Conservation (phyloP, 208 protist genomes). For the Leishmania major region DNA sequence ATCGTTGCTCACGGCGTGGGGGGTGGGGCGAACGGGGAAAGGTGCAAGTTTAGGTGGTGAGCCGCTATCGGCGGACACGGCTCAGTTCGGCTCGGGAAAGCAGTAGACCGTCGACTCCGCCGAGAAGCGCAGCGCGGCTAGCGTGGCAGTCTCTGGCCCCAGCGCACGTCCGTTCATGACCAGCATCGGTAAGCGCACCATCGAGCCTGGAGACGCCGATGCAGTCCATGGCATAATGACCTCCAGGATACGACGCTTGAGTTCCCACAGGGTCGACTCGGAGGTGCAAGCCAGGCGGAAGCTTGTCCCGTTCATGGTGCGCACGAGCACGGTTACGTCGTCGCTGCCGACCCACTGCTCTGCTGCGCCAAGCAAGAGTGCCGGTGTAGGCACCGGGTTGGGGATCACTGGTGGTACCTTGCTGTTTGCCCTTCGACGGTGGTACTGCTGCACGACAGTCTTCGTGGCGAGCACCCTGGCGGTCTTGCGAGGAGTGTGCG, state of each 20-base stretch:
- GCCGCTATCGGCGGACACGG: background rate
- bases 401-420: slow-evolving; percentile 25
- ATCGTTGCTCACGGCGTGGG: no score
- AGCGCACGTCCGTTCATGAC: slow-evolving; percentile 35
- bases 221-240: slow-evolving; percentile 12
- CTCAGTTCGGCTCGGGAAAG: slow-evolving; percentile 23
- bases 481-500: background rate
- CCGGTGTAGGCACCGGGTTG: slow-evolving; percentile 31
- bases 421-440: background rate
- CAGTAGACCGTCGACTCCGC: slow-evolving; percentile 28
- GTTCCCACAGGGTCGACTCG: slow-evolving; percentile 16
- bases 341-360: background rate
- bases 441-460: background rate
- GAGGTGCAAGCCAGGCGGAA: slow-evolving; percentile 13
- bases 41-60: background rate
- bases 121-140: slow-evolving; percentile 18
- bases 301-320: slow-evolving; percentile 34
- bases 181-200: slow-evolving; percentile 28
- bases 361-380: background rate
- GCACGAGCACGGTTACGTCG: slow-evolving; percentile 20
- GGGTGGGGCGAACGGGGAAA: no score
- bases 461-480: background rate
- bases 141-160: slow-evolving; percentile 19
- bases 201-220: background rate
- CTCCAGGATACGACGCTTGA: slow-evolving; percentile 33